These are phyloP conservation scores for Podila clonocystis DNA, from an alignment of 192 early-diverging fungal species.

Conservation along the genomic window DNA sequence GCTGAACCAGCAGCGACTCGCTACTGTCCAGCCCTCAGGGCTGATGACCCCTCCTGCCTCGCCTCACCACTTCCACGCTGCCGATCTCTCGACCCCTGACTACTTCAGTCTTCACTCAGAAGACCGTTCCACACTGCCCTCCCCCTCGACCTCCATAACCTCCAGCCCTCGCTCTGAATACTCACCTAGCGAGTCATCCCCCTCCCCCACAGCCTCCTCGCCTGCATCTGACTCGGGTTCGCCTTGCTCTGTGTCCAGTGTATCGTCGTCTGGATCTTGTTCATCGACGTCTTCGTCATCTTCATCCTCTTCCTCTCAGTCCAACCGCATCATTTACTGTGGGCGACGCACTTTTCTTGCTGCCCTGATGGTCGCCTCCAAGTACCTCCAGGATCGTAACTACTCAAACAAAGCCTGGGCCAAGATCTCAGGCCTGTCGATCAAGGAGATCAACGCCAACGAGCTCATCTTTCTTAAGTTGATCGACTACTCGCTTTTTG, in stretches of 20 bases:
- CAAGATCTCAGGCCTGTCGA: conserved; percentile 82
- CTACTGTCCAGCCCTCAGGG: conserved; percentile 10
- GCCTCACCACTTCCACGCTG: conserved; percentile 25
- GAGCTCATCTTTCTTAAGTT: conserved; percentile 82
- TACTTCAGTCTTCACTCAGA: conserved; percentile 35
- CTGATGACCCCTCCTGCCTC: conserved; percentile 44
- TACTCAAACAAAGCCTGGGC: conserved; percentile 92
- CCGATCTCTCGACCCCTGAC: conserved; percentile 17
- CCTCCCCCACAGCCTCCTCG: conserved; percentile 25
- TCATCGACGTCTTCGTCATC: conserved; percentile 24
- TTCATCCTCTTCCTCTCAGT: conserved; percentile 17
- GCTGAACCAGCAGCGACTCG: conserved; percentile 8
- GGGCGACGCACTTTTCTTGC: conserved; percentile 87
- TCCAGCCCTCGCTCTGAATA: conserved; percentile 35
- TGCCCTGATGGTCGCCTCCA: conserved; percentile 86
- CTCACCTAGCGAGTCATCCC: conserved; percentile 20
- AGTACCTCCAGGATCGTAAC: conserved; percentile 86
- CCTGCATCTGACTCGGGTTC: conserved; percentile 19
- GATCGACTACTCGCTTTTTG: conserved; percentile 82
- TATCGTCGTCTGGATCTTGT: conserved; percentile 1
- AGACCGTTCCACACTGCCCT: conserved; percentile 14
- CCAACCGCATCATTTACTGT: conserved; percentile 61
- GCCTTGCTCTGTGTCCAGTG: conserved; percentile 26
- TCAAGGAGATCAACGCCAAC: conserved; percentile 80
- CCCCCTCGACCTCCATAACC: conserved; percentile 35